Conservation (phyloP, 371 early-diverging fungal genomes). For the Actinomortierella ambigua region DNA sequence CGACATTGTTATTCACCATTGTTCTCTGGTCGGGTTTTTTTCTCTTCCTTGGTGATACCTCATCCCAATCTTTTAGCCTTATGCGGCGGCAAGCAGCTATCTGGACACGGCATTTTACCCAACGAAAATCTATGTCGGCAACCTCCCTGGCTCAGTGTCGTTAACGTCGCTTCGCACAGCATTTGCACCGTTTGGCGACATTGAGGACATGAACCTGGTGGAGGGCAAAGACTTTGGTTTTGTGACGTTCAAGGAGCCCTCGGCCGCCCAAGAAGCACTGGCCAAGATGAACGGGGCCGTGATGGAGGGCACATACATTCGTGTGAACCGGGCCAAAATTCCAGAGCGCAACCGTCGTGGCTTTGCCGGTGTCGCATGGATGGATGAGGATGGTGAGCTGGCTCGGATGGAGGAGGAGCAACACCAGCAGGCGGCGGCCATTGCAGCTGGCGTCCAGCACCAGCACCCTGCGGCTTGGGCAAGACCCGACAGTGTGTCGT, state of each 20-base stretch:
- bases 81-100: constrained; percentile 59
- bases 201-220: constrained; percentile 57
- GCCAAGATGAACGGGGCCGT: constrained; percentile 56
- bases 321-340: constrained; percentile 66
- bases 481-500: background rate
- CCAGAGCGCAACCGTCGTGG: constrained; percentile 65
- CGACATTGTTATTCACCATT: too few species aligned
- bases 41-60: too few species aligned
- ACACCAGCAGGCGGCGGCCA: constrained; percentile 39
- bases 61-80: constrained; percentile 50
- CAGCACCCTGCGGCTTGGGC: background rate
- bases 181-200: constrained; percentile 58
- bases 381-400: constrained; percentile 55
- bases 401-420: constrained; percentile 40
- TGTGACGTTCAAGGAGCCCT: constrained; percentile 54
- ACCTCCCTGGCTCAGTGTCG: constrained; percentile 49
- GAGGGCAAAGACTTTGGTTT: constrained; percentile 67
- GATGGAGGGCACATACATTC: constrained; percentile 53
- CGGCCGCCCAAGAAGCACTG: constrained; percentile 54
- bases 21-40: too few species aligned
- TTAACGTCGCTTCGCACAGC: constrained; percentile 44
- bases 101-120: constrained; percentile 63
- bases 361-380: constrained; percentile 66
- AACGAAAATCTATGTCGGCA: constrained; percentile 62
- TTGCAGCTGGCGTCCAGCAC: constrained; percentile 9